Evolutionary conservation across 1,284 basidiomycete genomes (phyloP).

Genomic region (Melanopsichium pennsylvanicum): DNA sequence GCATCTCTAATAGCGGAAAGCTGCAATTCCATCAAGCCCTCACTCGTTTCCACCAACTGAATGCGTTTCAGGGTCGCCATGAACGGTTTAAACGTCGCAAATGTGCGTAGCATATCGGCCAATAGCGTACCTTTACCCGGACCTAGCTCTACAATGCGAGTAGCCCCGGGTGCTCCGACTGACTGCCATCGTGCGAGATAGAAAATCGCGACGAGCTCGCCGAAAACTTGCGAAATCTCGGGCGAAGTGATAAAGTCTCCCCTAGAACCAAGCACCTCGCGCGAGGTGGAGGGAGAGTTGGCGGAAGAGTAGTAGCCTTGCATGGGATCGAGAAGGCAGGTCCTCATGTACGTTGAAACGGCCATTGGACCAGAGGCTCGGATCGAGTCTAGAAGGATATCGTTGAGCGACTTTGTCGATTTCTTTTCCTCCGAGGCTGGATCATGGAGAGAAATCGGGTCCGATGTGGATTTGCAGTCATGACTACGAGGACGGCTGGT

Average conservation of each 20-base stretch:
- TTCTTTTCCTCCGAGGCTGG: conserved; percentile 3
- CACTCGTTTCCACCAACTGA: conserved; percentile 63
- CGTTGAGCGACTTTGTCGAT: conserved; percentile 21
- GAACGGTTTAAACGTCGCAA: conserved; percentile 54
- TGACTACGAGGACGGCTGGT: neutral
- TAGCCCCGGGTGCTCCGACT: conserved; percentile 70
- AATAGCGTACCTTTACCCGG: conserved; percentile 93
- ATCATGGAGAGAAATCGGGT: neutral
- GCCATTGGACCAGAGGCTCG: conserved; percentile 58
- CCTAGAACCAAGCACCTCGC: conserved; percentile 79
- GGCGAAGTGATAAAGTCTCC: conserved; percentile 98
- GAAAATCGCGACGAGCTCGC: conserved; percentile 77
- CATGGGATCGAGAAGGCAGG: conserved; percentile 60
- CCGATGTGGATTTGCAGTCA: neutral
- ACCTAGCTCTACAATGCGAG: conserved; percentile 88
- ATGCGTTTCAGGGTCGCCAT: conserved; percentile 47
- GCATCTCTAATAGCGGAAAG: conserved; percentile 37
- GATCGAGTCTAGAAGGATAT: conserved; percentile 40
- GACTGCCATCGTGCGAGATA: conserved; percentile 80
- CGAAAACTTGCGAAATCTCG: conserved; percentile 95
- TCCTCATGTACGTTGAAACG: conserved; percentile 63
- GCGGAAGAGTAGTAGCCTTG: conserved; percentile 61
- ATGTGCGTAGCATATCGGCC: conserved; percentile 80
- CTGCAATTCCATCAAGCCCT: conserved; percentile 55
- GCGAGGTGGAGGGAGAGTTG: conserved; percentile 24